phyloP scores from a whole-genome alignment of 192 early-diverging fungal genomes.

The Chytriomyces hyalinus region DNA sequence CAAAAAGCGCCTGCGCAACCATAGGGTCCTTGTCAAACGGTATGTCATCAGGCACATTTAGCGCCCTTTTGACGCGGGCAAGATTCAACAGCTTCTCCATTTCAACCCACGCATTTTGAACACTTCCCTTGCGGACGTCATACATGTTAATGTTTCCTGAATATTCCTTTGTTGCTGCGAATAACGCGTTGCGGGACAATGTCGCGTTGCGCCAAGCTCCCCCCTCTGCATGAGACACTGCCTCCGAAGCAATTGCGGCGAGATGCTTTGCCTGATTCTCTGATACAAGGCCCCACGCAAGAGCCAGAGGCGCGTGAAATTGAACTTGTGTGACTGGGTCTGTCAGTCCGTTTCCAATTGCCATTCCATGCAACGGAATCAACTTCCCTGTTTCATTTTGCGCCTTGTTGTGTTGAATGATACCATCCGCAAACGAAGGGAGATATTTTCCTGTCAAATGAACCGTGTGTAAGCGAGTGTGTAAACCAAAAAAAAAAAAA shows the following conservation, averaged over 20 bases:
- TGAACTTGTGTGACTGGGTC: constrained; percentile 66
- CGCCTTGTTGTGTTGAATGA: constrained; percentile 63
- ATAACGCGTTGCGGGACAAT: constrained; percentile 57
- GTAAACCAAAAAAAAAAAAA: neutral
- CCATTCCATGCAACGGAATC: constrained; percentile 62
- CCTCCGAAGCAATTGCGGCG: constrained; percentile 36
- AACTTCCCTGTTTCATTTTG: neutral
- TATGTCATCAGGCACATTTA: constrained; percentile 62
- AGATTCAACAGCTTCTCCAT: constrained; percentile 69
- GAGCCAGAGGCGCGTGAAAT: constrained; percentile 62
- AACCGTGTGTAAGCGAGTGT: neutral
- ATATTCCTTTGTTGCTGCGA: constrained; percentile 68
- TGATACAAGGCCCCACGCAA: constrained; percentile 62
- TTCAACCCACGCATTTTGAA: constrained; percentile 65
- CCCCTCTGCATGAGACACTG: constrained; percentile 50
- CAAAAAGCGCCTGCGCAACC: constrained; percentile 55
- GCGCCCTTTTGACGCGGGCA: constrained; percentile 54
- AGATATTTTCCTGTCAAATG: constrained; percentile 77
- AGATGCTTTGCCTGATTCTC: constrained; percentile 47
- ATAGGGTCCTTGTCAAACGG: constrained; percentile 56
- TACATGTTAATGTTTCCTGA: constrained; percentile 79
- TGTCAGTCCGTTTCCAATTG: constrained; percentile 70
- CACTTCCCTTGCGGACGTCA: constrained; percentile 70
- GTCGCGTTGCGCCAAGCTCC: constrained; percentile 60
- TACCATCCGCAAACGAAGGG: constrained; percentile 68